Conservation (phyloP, 1,139 yeast genomes). For the Candida sanyaensis region DNA sequence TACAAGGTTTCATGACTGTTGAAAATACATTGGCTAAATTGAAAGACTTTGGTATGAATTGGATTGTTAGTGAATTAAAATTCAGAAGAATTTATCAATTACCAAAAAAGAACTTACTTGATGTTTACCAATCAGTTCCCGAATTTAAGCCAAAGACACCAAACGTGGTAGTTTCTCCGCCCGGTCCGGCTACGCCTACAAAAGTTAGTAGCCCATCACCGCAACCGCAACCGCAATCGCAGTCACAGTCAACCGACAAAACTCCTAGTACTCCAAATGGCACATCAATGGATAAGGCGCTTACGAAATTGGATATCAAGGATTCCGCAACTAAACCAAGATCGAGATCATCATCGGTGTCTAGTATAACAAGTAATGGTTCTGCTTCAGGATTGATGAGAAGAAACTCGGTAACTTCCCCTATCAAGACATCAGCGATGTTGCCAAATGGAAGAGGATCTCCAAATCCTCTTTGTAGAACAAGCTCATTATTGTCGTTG, state of each 20-base stretch:
- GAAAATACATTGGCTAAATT: conserved; percentile 26
- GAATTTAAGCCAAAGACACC: conserved; percentile 11
- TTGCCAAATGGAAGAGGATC: conserved; percentile 14
- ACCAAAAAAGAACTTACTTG: conserved; percentile 27
- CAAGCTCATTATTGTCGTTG: conserved; percentile 30
- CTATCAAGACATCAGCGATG: conserved; percentile 19
- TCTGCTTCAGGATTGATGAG: conserved; percentile 15
- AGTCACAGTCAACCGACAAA: background rate
- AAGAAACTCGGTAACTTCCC: conserved; percentile 21
- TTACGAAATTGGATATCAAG: conserved; percentile 18
- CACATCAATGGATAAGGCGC: background rate
- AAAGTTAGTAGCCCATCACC: background rate
- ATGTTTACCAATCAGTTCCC: conserved; percentile 17
- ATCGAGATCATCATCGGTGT: conserved; percentile 32
- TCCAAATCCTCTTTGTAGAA: conserved; percentile 18
- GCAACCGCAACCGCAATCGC: conserved; percentile 2
- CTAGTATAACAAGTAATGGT: conserved; percentile 24
- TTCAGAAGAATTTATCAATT: conserved; percentile 37
- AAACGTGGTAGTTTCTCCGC: background rate
- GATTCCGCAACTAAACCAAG: conserved; percentile 19
- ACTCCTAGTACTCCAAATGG: conserved; percentile 3
- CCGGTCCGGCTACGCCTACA: background rate
- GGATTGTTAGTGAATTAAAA: conserved; percentile 39
- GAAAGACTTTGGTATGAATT: conserved; percentile 35
- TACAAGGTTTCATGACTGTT: conserved; percentile 29